Evolutionary conservation across 805 yeast genomes (phyloP), one percentile per base, ranked within the genome.

Genomic region (Saccharomycopsis vini): DNA sequence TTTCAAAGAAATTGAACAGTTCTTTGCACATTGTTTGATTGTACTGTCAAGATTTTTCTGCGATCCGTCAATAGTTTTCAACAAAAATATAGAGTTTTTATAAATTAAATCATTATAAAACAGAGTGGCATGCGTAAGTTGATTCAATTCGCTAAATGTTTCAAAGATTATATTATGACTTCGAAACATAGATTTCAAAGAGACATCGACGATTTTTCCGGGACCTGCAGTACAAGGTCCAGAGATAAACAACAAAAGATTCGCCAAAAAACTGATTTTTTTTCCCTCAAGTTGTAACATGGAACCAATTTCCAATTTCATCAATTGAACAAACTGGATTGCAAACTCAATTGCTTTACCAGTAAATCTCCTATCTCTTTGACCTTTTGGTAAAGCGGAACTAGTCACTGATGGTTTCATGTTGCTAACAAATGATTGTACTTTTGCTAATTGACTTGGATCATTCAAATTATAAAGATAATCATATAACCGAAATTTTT

Each of bases 181-280:
- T 39, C 72, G 51, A 10, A 69, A 54, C 5, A 50, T 45, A 3
- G 46, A 44, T 15, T 36, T 50, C 23, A 39, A 24, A 2, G 23
- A 34, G 23, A 30, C 18, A 21, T 54, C 53, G 2, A 62, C 58
- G 20, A 69, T 54, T 28, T 49, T 54, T 0, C 73, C 73, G 0
- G 71, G 71, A 13, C 52, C 54, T 3, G 38, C 24, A 2, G 70
- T 66, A 31, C 66, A 58, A 2, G 73, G 72, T 0, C 72, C 73
- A 22, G 63, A 52, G 4, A 60, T 46, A 45, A 67, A 66, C 2
- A 62, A 40, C 15, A 54, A 35, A 1, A 66, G 49, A 15, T 61
- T 57, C 0, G 64, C 71, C 13, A 49, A 31, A 13, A 58, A 53
- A 5, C 10, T n/a, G 4, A 30, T 15, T 23, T 24, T 31, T 5